These are phyloP conservation scores for Phytopythium ostracodes DNA, from an alignment of 352 stramenopile species.

Conservation along the genomic window DNA sequence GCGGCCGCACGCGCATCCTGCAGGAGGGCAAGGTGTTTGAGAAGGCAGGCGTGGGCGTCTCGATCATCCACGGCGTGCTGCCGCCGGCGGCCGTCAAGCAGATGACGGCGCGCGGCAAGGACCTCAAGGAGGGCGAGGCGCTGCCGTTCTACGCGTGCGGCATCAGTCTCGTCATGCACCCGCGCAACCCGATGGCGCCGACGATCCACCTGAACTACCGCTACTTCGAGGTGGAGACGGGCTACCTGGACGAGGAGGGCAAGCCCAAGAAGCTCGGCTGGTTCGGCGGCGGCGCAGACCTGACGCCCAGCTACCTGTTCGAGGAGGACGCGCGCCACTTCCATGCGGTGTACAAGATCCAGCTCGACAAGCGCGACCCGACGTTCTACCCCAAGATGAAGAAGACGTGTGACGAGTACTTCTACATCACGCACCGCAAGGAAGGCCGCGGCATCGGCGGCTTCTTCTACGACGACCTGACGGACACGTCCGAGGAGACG, in stretches of 20 bases:
- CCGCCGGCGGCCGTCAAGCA: constrained; percentile 81
- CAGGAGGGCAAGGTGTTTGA: constrained; percentile 95
- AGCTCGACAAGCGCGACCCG: constrained; percentile 92
- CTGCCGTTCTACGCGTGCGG: constrained; percentile 96
- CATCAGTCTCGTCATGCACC: constrained; percentile 97
- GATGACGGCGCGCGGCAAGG: constrained; percentile 78
- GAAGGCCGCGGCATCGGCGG: constrained; percentile 95
- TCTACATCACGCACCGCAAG: constrained; percentile 95
- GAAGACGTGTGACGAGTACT: constrained; percentile 97
- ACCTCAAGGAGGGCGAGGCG: constrained; percentile 61
- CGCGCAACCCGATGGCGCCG: constrained; percentile 90
- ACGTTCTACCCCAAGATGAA: constrained; percentile 95
- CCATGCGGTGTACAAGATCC: constrained; percentile 95
- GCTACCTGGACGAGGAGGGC: constrained; percentile 73
- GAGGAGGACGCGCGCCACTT: constrained; percentile 97
- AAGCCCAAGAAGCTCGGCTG: constrained; percentile 83
- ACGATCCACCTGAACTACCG: constrained; percentile 98
- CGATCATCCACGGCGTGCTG: constrained; percentile 96
- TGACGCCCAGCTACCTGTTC: constrained; percentile 97
- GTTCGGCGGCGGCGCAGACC: constrained; percentile 96
- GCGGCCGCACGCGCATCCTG: constrained; percentile 94
- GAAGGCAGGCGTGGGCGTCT: constrained; percentile 97
- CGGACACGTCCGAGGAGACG: constrained; percentile 89
- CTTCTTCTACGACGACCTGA: constrained; percentile 99
- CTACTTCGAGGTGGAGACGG: constrained; percentile 96